A percentile compares a stretch with the other conserved stretches of the same genome.
These are phyloP conservation scores for Calonectria multiphialidica DNA, from an alignment of 2,329 filamentous ascomycete species.

Conservation along the genomic window DNA sequence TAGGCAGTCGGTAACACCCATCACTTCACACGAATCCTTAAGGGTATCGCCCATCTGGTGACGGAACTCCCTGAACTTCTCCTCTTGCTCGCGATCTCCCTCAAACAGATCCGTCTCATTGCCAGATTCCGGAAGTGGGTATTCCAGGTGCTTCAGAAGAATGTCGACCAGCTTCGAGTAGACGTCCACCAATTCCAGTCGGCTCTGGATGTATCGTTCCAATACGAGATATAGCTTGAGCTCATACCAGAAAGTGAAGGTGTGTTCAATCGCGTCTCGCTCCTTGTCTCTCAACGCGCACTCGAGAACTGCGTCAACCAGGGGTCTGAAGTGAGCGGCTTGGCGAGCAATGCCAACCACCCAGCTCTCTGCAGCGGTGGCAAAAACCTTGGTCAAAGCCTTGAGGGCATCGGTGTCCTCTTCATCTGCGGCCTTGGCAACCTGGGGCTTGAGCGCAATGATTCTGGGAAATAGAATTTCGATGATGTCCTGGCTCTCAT, in stretches of 20 bases:
- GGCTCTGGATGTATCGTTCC: slow-evolving; percentile 87
- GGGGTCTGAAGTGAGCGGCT: slow-evolving; percentile 81
- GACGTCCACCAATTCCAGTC: slow-evolving; percentile 81
- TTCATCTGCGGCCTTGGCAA: slow-evolving; percentile 79
- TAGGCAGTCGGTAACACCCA: slow-evolving; percentile 92
- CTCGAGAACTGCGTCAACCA: slow-evolving; percentile 94
- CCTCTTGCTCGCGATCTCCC: slow-evolving; percentile 93
- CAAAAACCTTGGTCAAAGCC: slow-evolving; percentile 88
- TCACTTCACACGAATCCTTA: slow-evolving; percentile 96
- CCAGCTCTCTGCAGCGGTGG: slow-evolving; percentile 95
- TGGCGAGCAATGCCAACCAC: slow-evolving; percentile 90
- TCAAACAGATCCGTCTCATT: slow-evolving; percentile 90
- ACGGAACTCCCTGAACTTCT: slow-evolving; percentile 96
- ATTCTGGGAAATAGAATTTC: slow-evolving; percentile 85
- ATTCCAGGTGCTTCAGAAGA: slow-evolving; percentile 91
- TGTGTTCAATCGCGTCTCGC: slow-evolving; percentile 90
- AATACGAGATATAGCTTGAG: slow-evolving; percentile 95
- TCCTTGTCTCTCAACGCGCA: slow-evolving; percentile 90
- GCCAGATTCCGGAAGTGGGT: slow-evolving; percentile 79
- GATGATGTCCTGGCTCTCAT: slow-evolving; percentile 87
- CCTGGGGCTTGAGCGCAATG: slow-evolving; percentile 80
- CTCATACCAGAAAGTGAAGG: slow-evolving; percentile 98
- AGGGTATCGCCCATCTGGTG: slow-evolving; percentile 98
- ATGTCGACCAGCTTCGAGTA: slow-evolving; percentile 94
- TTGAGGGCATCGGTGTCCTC: slow-evolving; percentile 91